These are phyloP conservation scores for Parascedosporium putredinis DNA, from an alignment of 2,329 filamentous ascomycete genomes.

Conservation along the genomic window DNA sequence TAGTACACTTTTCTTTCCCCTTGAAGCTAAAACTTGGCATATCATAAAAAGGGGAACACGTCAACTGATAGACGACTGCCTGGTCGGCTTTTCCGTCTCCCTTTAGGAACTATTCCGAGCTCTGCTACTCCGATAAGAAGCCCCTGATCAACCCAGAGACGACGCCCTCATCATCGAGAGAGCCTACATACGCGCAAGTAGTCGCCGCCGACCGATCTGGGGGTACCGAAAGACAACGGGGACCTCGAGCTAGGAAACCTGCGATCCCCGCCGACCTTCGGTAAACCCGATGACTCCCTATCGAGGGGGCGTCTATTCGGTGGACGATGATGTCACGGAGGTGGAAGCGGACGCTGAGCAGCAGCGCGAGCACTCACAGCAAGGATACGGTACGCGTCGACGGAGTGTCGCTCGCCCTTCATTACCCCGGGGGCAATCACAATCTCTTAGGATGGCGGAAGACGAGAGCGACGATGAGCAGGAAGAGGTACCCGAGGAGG, in stretches of 20 bases:
- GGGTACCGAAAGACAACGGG: constrained; percentile 36
- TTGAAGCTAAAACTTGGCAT: no score
- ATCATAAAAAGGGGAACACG: no score
- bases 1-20: constrained; percentile 16
- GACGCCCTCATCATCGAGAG: constrained; percentile 22
- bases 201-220: constrained; percentile 31
- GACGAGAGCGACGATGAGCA: constrained; percentile 24
- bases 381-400: constrained; percentile 16
- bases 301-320: constrained; percentile 78
- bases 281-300: constrained; percentile 62
- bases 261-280: constrained; percentile 62
- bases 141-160: not conserved
- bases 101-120: constrained; percentile 24
- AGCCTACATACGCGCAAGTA: constrained; percentile 27
- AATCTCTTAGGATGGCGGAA: constrained; percentile 27
- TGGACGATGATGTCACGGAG: constrained; percentile 77
- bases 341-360: constrained; percentile 55
- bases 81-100: not conserved
- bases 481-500: constrained; percentile 7
- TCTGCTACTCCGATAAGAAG: constrained; percentile 8
- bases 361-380: constrained; percentile 20
- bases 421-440: constrained; percentile 1
- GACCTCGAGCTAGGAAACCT: constrained; percentile 57
- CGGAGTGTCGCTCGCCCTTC: not conserved
- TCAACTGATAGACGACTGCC: no score